Conservation (phyloP, 2,329 filamentous ascomycete genomes). For the Epichloe gansuensis region DNA sequence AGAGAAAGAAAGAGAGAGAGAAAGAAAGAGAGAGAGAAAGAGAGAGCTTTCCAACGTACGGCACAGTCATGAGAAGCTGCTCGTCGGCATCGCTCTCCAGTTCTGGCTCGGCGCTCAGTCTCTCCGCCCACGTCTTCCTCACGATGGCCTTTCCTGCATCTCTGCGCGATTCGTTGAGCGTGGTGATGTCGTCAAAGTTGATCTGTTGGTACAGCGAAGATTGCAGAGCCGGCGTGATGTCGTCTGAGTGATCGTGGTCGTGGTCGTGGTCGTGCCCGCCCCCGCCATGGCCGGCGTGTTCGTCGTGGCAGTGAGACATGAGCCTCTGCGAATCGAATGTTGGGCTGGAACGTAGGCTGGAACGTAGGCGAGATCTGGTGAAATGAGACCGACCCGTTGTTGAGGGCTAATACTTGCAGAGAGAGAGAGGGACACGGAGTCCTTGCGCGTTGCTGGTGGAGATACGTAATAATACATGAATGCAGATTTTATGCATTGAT, state of each 20-base stretch:
- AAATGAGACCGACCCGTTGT: too few species aligned
- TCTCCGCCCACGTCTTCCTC: slow-evolving; percentile 83
- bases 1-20: neutral
- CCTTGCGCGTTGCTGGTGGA: too few species aligned
- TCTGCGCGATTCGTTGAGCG: slow-evolving; percentile 65
- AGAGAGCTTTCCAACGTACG: slow-evolving; percentile 41
- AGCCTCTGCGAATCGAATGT: neutral
- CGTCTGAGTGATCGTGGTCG: slow-evolving; percentile 78
- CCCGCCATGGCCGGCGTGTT: slow-evolving; percentile 38
- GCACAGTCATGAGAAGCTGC: slow-evolving; percentile 84
- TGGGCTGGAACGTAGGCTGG: too few species aligned
- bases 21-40: neutral
- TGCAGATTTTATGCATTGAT: too few species aligned
- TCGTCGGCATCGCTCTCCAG: slow-evolving; percentile 80
- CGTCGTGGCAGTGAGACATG: slow-evolving; percentile 39
- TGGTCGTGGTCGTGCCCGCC: slow-evolving; percentile 40
- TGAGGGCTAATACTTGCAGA: too few species aligned
- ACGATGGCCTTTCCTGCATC: slow-evolving; percentile 62
- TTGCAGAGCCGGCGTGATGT: slow-evolving; percentile 83
- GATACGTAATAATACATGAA: too few species aligned
- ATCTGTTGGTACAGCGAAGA: slow-evolving; percentile 86
- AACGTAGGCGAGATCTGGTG: too few species aligned
- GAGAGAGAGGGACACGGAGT: too few species aligned
- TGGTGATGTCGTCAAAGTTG: slow-evolving; percentile 71
- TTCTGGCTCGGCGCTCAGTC: slow-evolving; percentile 58